A percentile compares a stretch with the other conserved stretches of the same genome.
These are phyloP conservation scores for Buddleja alternifolia DNA, from an alignment of 257 asterid species.

Conservation along the genomic window DNA sequence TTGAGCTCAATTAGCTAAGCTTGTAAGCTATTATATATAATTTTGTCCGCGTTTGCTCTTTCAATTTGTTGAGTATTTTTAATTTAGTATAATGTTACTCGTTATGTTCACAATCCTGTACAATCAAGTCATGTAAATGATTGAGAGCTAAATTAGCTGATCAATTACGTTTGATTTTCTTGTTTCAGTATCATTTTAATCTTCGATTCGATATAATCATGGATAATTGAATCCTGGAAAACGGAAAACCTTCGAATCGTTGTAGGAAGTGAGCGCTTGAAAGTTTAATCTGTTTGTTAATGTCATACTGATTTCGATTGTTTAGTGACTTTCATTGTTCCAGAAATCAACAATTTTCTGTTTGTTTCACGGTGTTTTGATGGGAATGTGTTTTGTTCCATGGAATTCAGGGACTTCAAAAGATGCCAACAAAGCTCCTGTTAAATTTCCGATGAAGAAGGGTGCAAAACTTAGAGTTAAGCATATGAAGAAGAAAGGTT, in stretches of 20 bases:
- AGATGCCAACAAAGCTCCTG: conserved; percentile 41
- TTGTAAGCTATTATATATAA: not conserved
- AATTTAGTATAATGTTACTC: not conserved
- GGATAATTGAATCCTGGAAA: not conserved
- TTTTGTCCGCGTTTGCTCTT: not conserved
- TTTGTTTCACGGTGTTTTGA: conserved; percentile 7
- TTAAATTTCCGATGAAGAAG: conserved; percentile 70
- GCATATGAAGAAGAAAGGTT: conserved; percentile 70
- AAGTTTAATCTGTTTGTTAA: not conserved
- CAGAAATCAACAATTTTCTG: not conserved
- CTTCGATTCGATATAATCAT: not conserved
- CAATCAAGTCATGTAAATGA: not conserved
- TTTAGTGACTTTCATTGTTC: not conserved
- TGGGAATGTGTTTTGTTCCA: not conserved
- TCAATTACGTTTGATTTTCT: too few relatives aligned
- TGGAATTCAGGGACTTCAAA: conserved; percentile 38
- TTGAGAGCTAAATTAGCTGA: not conserved
- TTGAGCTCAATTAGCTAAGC: conserved; percentile 1
- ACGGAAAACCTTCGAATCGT: not conserved
- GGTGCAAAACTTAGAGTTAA: conserved; percentile 52
- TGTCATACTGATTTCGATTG: not conserved
- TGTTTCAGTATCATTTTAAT: not conserved
- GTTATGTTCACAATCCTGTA: not conserved
- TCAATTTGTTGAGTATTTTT: not conserved
- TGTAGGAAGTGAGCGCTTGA: not conserved